Conservation (phyloP, 768 basidiomycete genomes). For the Pulveroboletus sp. region DNA sequence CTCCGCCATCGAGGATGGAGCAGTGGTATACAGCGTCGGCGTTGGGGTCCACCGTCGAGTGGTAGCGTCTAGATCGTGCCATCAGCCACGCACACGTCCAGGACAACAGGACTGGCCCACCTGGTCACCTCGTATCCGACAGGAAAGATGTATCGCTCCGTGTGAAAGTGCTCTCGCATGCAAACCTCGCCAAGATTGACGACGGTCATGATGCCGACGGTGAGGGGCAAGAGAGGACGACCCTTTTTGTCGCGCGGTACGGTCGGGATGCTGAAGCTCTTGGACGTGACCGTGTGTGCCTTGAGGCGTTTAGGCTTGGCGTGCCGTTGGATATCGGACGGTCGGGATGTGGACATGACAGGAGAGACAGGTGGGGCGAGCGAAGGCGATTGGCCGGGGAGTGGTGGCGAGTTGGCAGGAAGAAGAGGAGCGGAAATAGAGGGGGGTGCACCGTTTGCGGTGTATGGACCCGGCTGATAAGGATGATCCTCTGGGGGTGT, state of each 20-base stretch:
- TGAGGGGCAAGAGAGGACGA: conserved; percentile 69
- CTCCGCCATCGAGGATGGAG: conserved; percentile 79
- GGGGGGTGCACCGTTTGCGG: conserved; percentile 21
- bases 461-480: conserved; percentile 22
- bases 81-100: conserved; percentile 1
- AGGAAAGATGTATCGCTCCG: conserved; percentile 85
- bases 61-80: conserved; percentile 53
- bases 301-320: conserved; percentile 75
- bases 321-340: conserved; percentile 33
- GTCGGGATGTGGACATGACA: conserved; percentile 19
- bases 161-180: conserved; percentile 81
- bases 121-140: conserved; percentile 81
- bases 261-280: conserved; percentile 71
- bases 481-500: conserved; percentile 33
- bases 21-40: conserved; percentile 73
- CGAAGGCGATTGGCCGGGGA: conserved; percentile 20
- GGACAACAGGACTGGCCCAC: conserved; percentile 33
- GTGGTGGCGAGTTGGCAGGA: conserved; percentile 18
- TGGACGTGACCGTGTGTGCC: conserved; percentile 75
- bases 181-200: conserved; percentile 70
- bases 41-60: conserved; percentile 66
- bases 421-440: conserved; percentile 13
- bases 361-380: conserved; percentile 10
- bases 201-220: conserved; percentile 86
- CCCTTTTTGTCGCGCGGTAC: conserved; percentile 71